Conservation (phyloP, 768 basidiomycete genomes). For the Pulveroboletus sp. region DNA sequence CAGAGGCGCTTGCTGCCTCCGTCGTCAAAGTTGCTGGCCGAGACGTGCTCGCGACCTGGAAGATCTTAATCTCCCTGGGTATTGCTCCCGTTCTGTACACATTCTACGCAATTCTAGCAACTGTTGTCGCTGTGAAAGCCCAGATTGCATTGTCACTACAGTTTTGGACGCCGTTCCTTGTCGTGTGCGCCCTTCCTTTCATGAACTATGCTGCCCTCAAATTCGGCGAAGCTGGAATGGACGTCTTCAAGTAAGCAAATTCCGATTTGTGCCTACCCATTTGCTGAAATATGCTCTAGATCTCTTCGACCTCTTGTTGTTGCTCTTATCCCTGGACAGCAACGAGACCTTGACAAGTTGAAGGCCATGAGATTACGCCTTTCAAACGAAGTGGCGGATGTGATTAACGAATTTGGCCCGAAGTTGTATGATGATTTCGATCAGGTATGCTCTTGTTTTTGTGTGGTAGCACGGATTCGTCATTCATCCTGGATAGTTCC, state of each 20-base stretch:
- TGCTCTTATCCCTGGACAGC: constrained; percentile 85
- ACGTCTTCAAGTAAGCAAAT: constrained; percentile 83
- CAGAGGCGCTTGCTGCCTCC: constrained; percentile 94
- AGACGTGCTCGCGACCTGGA: constrained; percentile 98
- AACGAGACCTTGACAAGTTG: constrained; percentile 69
- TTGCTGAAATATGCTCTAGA: constrained; percentile 38
- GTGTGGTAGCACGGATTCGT: not conserved
- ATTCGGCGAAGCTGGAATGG: constrained; percentile 97
- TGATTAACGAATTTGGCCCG: constrained; percentile 87
- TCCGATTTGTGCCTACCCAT: not conserved
- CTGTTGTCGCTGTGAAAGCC: constrained; percentile 63
- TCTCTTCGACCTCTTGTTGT: constrained; percentile 87
- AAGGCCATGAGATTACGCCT: constrained; percentile 69
- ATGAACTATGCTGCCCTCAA: constrained; percentile 92
- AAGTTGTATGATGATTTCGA: constrained; percentile 84
- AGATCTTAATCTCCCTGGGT: constrained; percentile 90
- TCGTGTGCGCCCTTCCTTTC: constrained; percentile 71
- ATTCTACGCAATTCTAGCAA: constrained; percentile 78
- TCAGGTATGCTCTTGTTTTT: constrained; percentile 44
- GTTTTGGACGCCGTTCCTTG: constrained; percentile 72
- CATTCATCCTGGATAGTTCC: constrained; percentile 43
- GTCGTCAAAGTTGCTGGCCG: constrained; percentile 93
- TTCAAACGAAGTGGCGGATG: constrained; percentile 76
- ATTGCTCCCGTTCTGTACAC: constrained; percentile 82
- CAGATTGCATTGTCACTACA: constrained; percentile 58